These are phyloP conservation scores for Barnettozyma pratensis DNA, from an alignment of 805 yeast species.

Conservation along the genomic window DNA sequence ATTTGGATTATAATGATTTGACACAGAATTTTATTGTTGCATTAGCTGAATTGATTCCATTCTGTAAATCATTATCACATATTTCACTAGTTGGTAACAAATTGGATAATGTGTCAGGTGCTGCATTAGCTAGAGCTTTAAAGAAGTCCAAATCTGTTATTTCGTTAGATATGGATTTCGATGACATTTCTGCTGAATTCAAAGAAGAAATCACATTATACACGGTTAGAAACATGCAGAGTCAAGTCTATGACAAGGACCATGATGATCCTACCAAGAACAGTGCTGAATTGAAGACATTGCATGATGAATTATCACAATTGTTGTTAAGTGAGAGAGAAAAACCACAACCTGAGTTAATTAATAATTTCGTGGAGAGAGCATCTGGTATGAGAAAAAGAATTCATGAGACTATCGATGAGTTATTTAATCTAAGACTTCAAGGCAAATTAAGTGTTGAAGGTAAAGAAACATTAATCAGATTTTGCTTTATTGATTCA, in stretches of 20 bases:
- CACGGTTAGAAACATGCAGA: conserved; percentile 78
- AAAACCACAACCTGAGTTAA: conserved; percentile 23
- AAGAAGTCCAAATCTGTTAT: conserved; percentile 57
- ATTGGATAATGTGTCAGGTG: conserved; percentile 54
- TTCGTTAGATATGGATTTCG: conserved; percentile 62
- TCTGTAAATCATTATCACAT: conserved; percentile 58
- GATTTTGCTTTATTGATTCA: conserved; percentile 67
- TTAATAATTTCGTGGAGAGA: conserved; percentile 32
- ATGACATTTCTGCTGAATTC: conserved; percentile 48
- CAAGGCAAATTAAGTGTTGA: conserved; percentile 53
- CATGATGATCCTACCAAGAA: background rate
- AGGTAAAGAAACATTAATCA: conserved; percentile 74
- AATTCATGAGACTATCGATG: conserved; percentile 46
- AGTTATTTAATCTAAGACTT: conserved; percentile 53
- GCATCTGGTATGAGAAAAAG: conserved; percentile 33
- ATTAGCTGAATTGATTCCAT: conserved; percentile 69
- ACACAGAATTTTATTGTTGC: conserved; percentile 47
- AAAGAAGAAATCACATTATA: conserved; percentile 68
- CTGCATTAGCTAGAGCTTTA: conserved; percentile 64
- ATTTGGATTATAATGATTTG: conserved; percentile 66
- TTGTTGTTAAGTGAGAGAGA: conserved; percentile 37
- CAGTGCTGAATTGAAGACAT: conserved; percentile 44
- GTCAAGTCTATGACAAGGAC: conserved; percentile 32
- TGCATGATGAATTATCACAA: conserved; percentile 43
- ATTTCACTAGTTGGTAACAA: conserved; percentile 66